These are phyloP conservation scores for Oryza coarctata DNA, from an alignment of 176 grass and related monocot genomes.

Conservation along the genomic window DNA sequence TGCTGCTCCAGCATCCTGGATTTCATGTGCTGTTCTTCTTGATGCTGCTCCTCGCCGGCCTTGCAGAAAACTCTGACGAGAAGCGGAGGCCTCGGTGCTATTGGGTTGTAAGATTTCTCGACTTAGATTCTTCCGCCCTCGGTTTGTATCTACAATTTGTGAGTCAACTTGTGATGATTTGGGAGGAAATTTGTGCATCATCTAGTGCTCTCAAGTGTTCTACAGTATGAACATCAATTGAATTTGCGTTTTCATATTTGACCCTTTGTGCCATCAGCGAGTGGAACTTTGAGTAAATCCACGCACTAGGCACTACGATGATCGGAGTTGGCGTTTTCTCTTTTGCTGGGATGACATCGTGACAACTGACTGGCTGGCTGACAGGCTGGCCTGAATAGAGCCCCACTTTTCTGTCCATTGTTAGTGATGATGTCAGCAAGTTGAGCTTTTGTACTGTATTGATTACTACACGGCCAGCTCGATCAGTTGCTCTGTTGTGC, in stretches of 20 bases:
- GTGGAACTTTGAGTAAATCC: background rate
- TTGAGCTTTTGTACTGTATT: no score
- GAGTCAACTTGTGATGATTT: background rate
- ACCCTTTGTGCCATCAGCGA: background rate
- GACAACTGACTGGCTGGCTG: background rate
- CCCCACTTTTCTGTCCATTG: background rate
- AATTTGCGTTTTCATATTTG: background rate
- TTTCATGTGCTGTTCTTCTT: constrained; percentile 66
- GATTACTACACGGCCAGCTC: no score
- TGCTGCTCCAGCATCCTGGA: constrained; percentile 64
- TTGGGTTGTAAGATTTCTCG: background rate
- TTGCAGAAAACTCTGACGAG: background rate
- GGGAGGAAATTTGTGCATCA: no score
- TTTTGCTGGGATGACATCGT: background rate
- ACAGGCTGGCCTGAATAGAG: background rate
- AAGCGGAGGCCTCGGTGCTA: background rate
- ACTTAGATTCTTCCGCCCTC: background rate
- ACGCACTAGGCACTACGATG: no score
- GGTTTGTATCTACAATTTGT: background rate
- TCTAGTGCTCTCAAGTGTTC: background rate
- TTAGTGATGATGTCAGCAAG: background rate
- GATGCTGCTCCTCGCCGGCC: background rate
- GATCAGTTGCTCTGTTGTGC: no score
- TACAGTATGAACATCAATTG: background rate
- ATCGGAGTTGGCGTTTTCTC: background rate